phyloP scores from a whole-genome alignment of 805 yeast genomes.

The Metschnikowia koreensis region DNA sequence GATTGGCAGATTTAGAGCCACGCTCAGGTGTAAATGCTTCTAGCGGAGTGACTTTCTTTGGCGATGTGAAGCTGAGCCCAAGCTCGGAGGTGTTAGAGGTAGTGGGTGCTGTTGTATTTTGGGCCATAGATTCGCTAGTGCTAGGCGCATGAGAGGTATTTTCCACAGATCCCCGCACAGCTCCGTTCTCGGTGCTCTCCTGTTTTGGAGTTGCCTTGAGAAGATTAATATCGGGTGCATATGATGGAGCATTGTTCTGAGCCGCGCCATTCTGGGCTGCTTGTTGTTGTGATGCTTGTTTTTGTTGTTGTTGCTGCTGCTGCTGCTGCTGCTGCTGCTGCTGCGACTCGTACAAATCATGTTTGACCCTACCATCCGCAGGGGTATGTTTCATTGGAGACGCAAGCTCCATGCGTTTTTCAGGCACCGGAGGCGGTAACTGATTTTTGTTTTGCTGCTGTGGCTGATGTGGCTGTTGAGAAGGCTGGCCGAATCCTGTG shows the following conservation, averaged over 20 bases:
- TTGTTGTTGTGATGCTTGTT: no score
- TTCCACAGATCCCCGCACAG: conserved; percentile 8
- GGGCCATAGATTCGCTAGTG: conserved; percentile 18
- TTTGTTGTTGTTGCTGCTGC: background rate
- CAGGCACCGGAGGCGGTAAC: conserved; percentile 13
- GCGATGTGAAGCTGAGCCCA: conserved; percentile 40
- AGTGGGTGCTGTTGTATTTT: conserved; percentile 22
- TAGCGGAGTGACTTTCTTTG: conserved; percentile 40
- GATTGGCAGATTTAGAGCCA: conserved; percentile 30
- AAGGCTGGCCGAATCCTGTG: conserved; percentile 11
- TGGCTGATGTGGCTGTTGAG: conserved; percentile 3
- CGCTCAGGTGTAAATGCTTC: conserved; percentile 47
- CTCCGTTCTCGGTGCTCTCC: conserved; percentile 4
- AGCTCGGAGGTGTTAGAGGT: conserved; percentile 33
- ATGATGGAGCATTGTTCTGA: background rate
- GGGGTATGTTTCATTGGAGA: conserved; percentile 30
- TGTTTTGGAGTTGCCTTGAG: conserved; percentile 4
- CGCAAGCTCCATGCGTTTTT: conserved; percentile 42
- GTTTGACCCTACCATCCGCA: background rate
- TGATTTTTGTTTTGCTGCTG: conserved; percentile 11
- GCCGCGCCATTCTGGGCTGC: conserved; percentile 13
- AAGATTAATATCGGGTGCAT: conserved; percentile 3
- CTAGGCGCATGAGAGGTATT: conserved; percentile 15
- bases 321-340: conserved; percentile 12
- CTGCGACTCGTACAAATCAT: conserved; percentile 17